phyloP scores from a whole-genome alignment of 495 filamentous ascomycete genomes.

The Penicillium lagena region DNA sequence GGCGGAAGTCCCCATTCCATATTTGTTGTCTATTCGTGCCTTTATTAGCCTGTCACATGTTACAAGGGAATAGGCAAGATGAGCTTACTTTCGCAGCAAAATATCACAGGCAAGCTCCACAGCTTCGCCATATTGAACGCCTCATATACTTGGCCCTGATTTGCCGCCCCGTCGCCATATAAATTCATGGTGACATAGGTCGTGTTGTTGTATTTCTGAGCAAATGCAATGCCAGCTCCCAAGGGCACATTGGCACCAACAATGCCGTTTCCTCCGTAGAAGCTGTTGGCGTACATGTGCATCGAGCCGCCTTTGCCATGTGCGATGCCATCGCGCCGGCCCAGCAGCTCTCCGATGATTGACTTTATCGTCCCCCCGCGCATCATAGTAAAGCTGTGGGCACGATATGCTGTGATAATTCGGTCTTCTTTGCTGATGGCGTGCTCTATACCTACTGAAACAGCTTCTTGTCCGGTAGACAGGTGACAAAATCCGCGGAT shows the following conservation, averaged over 20 bases:
- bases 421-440: conserved; percentile 78
- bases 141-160: conserved; percentile 95
- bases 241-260: conserved; percentile 91
- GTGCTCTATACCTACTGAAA: conserved; percentile 87
- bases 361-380: conserved; percentile 76
- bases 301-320: conserved; percentile 93
- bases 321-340: conserved; percentile 80
- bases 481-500: conserved; percentile 30
- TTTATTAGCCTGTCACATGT: background rate
- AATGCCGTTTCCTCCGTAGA: conserved; percentile 93
- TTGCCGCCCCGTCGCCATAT: conserved; percentile 88
- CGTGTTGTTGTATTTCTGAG: conserved; percentile 74
- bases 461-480: conserved; percentile 67
- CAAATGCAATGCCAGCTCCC: conserved; percentile 85
- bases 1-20: conserved; percentile 93
- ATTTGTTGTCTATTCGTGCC: conserved; percentile 74
- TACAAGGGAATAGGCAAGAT: background rate
- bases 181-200: conserved; percentile 73
- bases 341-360: conserved; percentile 87
- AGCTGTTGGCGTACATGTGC: conserved; percentile 94
- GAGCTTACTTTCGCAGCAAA: conserved; percentile 84
- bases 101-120: conserved; percentile 84
- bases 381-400: conserved; percentile 91
- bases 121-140: conserved; percentile 98
- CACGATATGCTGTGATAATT: conserved; percentile 88